phyloP scores from a whole-genome alignment of 805 yeast genomes.

The Metschnikowia noctiluminum region DNA sequence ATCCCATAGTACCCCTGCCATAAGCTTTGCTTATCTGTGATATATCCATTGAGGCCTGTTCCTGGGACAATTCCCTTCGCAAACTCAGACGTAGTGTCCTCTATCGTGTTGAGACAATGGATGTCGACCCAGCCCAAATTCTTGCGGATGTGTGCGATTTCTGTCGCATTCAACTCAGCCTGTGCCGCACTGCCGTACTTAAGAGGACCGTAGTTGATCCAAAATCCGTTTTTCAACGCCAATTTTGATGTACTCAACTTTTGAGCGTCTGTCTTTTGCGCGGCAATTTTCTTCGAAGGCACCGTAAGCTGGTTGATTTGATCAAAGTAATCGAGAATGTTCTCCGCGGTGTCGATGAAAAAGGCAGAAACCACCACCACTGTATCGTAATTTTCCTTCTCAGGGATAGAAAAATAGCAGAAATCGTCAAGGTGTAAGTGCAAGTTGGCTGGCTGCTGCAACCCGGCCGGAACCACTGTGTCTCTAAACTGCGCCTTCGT shows the following conservation, averaged over 20 bases:
- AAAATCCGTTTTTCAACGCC: conserved; percentile 50
- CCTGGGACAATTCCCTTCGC: conserved; percentile 15
- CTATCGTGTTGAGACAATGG: conserved; percentile 14
- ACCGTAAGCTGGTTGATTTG: conserved; percentile 47
- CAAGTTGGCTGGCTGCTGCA: conserved; percentile 46
- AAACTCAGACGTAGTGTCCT: conserved; percentile 5
- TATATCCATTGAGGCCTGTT: conserved; percentile 50
- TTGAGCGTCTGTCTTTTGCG: too few species aligned
- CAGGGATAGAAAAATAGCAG: conserved; percentile 42
- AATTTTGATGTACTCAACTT: too few species aligned
- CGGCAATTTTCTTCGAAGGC: conserved; percentile 27
- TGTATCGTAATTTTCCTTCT: conserved; percentile 33
- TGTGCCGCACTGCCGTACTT: conserved; percentile 85
- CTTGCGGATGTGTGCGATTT: conserved; percentile 50
- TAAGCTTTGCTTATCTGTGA: conserved; percentile 61
- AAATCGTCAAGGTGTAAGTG: conserved; percentile 61
- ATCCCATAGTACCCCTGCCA: conserved; percentile 81
- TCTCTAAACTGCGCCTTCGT: conserved; percentile 49
- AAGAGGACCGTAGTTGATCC: conserved; percentile 93
- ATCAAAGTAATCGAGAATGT: conserved; percentile 70
- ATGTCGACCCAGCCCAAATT: conserved; percentile 62
- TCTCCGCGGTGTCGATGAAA: conserved; percentile 91
- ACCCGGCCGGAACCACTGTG: conserved; percentile 26
- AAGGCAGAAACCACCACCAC: conserved; percentile 65
- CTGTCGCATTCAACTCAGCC: conserved; percentile 73